Conservation (phyloP, 2,329 filamentous ascomycete genomes). For the Penicillium glabrum region DNA sequence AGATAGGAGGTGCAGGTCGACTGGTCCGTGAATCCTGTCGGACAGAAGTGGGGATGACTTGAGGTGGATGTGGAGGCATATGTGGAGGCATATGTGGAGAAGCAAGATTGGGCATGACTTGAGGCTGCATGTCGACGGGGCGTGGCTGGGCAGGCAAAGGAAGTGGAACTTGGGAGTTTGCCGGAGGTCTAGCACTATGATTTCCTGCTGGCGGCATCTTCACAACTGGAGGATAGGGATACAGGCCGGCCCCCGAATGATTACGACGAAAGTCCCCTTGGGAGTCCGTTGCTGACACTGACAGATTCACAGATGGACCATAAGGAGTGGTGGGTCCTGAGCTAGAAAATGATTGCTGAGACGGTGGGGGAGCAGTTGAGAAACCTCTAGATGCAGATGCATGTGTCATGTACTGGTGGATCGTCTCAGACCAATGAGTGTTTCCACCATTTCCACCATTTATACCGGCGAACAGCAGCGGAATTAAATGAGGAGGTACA, state of each 20-base stretch:
- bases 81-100: not conserved
- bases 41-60: not conserved
- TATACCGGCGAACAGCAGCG: conserved; percentile 65
- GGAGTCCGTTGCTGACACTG: not conserved
- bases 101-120: not conserved
- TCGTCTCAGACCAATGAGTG: not conserved
- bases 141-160: not conserved
- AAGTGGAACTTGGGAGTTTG: not conserved
- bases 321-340: not conserved
- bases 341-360: not conserved
- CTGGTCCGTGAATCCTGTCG: not conserved
- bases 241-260: not conserved
- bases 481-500: conserved; percentile 72
- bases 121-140: not conserved
- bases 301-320: not conserved
- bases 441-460: not conserved
- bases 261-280: not conserved
- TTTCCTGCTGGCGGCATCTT: not conserved
- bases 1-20: conserved; percentile 5
- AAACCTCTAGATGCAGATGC: not conserved
- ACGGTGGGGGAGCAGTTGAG: not conserved
- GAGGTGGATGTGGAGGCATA: not conserved
- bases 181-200: not conserved
- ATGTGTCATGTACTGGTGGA: conserved; percentile 2
- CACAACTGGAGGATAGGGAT: not conserved